These are phyloP conservation scores for Sparassis latifolia DNA, from an alignment of 1,284 basidiomycete genomes.

Conservation along the genomic window DNA sequence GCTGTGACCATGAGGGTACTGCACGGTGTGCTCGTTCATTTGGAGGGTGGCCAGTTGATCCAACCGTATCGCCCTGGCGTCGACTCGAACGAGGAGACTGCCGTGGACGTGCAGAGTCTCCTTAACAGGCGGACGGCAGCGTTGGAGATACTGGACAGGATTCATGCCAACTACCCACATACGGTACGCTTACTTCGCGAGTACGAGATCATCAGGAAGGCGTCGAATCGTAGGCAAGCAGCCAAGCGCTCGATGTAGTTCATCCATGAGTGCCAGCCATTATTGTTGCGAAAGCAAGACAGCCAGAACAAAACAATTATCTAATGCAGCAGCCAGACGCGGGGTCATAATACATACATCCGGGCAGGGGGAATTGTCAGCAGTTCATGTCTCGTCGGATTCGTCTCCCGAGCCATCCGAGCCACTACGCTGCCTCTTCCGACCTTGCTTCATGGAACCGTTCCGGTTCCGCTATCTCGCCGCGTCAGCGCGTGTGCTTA, in stretches of 20 bases:
- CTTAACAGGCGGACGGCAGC: slow-evolving; percentile 29
- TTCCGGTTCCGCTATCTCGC: slow-evolving; percentile 58
- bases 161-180: slow-evolving; percentile 44
- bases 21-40: slow-evolving; percentile 34
- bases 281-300: not conserved
- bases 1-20: slow-evolving; percentile 40
- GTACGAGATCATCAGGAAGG: slow-evolving; percentile 20
- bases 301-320: not conserved
- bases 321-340: not conserved
- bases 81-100: slow-evolving; percentile 13
- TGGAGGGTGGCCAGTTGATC: slow-evolving; percentile 45
- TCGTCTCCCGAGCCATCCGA: slow-evolving; percentile 42
- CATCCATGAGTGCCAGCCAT: slow-evolving; percentile 1
- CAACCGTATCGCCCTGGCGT: slow-evolving; percentile 29
- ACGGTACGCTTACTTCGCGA: slow-evolving; percentile 37
- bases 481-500: slow-evolving; percentile 8
- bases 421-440: slow-evolving; percentile 42
- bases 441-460: slow-evolving; percentile 44
- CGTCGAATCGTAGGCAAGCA: slow-evolving; percentile 5
- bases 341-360: not conserved
- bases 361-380: not conserved
- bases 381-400: slow-evolving; percentile 35
- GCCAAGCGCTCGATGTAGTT: slow-evolving; percentile 7
- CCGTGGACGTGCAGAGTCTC: slow-evolving; percentile 19
- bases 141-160: slow-evolving; percentile 31